Percentiles rank a stretch among this genome's conserved stretches.
These are phyloP conservation scores for Nadsonia starkeyi-henricii DNA, from an alignment of 1,139 yeast species.

Conservation along the genomic window DNA sequence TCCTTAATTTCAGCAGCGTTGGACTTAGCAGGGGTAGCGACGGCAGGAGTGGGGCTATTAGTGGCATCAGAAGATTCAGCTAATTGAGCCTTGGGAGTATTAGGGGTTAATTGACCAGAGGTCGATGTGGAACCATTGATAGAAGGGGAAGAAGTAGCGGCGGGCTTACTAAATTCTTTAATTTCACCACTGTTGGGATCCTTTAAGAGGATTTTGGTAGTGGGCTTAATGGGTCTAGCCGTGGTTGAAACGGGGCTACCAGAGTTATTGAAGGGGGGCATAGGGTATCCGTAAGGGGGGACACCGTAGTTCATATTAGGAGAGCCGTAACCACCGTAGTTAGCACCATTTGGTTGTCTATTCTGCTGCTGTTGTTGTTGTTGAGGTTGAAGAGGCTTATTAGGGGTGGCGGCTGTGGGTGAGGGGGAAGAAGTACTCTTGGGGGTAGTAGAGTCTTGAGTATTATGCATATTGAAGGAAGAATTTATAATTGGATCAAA, in stretches of 20 bases:
- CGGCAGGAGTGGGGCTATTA: not conserved
- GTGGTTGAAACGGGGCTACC: not conserved
- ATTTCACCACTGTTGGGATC: not conserved
- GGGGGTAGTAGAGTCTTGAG: not conserved
- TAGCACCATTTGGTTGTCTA: not conserved
- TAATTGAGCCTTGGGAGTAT: not conserved
- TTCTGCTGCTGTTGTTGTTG: not conserved
- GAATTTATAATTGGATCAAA: not conserved
- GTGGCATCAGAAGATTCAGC: not conserved
- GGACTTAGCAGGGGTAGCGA: conserved; percentile 2
- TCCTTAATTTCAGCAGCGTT: not conserved
- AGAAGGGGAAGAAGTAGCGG: conserved; percentile 1
- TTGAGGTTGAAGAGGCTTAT: not conserved
- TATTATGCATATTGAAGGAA: not conserved
- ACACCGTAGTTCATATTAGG: not conserved
- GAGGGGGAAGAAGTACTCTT: not conserved
- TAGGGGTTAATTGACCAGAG: not conserved
- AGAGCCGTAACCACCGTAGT: not conserved
- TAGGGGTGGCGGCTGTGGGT: not conserved
- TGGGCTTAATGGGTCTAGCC: not conserved
- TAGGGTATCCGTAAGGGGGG: not conserved
- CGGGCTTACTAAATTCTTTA: not conserved
- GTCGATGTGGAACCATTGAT: conserved; percentile 2
- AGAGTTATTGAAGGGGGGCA: not conserved
- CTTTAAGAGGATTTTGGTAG: not conserved